These are phyloP conservation scores for Botrytis paeoniae DNA, from an alignment of 2,329 filamentous ascomycete species.

Conservation along the genomic window DNA sequence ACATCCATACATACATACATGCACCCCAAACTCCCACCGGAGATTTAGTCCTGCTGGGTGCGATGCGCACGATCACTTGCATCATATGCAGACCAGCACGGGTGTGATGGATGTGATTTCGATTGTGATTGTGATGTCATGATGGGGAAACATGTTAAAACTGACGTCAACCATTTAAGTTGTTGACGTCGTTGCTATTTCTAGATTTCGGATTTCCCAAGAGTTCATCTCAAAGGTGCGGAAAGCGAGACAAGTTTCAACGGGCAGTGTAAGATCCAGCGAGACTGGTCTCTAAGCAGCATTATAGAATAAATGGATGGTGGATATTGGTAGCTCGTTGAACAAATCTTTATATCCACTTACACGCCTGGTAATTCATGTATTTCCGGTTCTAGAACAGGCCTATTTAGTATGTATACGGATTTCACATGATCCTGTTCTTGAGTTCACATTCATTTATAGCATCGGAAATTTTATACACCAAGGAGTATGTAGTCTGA, in stretches of 20 bases:
- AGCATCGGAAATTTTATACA: background rate
- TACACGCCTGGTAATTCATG: background rate
- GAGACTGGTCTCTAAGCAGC: background rate
- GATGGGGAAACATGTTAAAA: constrained; percentile 4
- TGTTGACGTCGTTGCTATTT: background rate
- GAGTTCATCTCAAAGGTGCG: too few species aligned
- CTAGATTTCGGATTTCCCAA: background rate
- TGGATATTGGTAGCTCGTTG: background rate
- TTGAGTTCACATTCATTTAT: background rate
- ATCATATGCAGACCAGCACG: background rate
- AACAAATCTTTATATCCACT: background rate
- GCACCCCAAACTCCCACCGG: constrained; percentile 1
- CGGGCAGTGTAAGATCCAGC: background rate
- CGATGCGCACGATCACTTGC: background rate
- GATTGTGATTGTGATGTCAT: constrained; percentile 6
- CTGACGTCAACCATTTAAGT: background rate
- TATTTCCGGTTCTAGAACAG: background rate
- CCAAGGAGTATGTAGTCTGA: background rate
- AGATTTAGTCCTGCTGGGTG: background rate
- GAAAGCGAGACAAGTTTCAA: background rate
- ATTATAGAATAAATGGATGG: background rate
- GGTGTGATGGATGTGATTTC: background rate
- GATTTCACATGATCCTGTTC: background rate
- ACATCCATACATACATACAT: background rate
- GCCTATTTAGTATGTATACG: background rate